These are phyloP conservation scores for Fusarium sp. DNA, from an alignment of 2,329 filamentous ascomycete genomes.

Conservation along the genomic window DNA sequence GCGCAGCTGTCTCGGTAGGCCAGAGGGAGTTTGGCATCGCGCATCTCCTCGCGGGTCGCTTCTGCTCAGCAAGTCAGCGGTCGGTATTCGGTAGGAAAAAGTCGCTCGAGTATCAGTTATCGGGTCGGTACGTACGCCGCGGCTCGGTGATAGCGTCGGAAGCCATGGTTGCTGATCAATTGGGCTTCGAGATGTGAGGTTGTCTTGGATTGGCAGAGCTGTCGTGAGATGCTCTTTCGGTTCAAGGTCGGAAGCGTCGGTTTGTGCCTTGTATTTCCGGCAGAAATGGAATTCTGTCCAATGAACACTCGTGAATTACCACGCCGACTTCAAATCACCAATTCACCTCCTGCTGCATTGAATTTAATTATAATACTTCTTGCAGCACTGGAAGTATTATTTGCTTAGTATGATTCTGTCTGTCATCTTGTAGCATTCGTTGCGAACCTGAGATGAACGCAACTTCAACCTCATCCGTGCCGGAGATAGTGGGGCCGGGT, in stretches of 20 bases:
- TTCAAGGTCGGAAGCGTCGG: conserved; percentile 43
- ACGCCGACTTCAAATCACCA: conserved; percentile 18
- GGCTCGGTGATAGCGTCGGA: conserved; percentile 50
- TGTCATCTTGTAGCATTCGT: neutral
- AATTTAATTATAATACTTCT: too few species aligned
- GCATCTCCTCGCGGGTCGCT: conserved; percentile 92
- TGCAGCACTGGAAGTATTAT: too few species aligned
- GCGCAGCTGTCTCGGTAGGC: conserved; percentile 96
- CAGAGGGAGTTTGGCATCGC: conserved; percentile 85
- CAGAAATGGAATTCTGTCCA: conserved; percentile 31
- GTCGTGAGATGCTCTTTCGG: conserved; percentile 43
- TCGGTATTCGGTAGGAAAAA: conserved; percentile 23
- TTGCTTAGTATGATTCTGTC: too few species aligned
- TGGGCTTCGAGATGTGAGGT: conserved; percentile 45
- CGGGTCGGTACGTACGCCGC: conserved; percentile 48
- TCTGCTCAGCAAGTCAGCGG: conserved; percentile 55
- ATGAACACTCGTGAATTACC: conserved; percentile 41
- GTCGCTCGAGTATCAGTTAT: neutral
- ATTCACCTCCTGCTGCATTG: neutral
- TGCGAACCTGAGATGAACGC: neutral
- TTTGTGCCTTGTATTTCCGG: conserved; percentile 42
- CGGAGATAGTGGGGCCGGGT: conserved; percentile 25
- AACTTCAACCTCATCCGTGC: conserved; percentile 2
- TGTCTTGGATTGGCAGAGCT: conserved; percentile 41
- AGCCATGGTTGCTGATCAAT: conserved; percentile 51